Percentiles rank a stretch among this genome's conserved stretches.
phyloP scores from a whole-genome alignment of 2,329 filamentous ascomycete species.

The Cladophialophora exuberans region DNA sequence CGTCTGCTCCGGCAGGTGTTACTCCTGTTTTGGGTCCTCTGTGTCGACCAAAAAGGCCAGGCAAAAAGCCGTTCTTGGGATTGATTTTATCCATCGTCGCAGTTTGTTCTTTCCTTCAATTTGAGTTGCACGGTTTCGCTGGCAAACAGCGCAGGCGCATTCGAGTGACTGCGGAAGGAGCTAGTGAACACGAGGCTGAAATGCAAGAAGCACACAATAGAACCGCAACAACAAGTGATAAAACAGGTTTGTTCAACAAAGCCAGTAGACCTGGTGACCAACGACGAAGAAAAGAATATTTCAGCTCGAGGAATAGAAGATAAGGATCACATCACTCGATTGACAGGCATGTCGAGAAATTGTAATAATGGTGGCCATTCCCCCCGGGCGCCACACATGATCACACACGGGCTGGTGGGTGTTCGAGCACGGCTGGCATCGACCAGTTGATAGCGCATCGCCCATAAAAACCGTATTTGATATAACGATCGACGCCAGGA shows the following conservation, averaged over 20 bases:
- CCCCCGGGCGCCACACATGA: not conserved
- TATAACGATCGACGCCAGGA: slow-evolving; percentile 18
- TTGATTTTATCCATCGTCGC: slow-evolving; percentile 31
- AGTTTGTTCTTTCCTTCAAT: not conserved
- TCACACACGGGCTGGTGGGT: not conserved
- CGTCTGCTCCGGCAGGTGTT: slow-evolving; percentile 21
- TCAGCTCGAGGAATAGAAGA: slow-evolving; percentile 1
- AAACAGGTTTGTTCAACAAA: not conserved
- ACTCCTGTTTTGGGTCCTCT: slow-evolving; percentile 14
- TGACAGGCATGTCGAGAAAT: not conserved
- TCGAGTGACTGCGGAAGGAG: slow-evolving; percentile 10
- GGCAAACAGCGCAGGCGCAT: not conserved
- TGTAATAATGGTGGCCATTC: slow-evolving; percentile 4
- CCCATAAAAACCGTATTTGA: slow-evolving; percentile 10
- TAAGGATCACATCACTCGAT: slow-evolving; percentile 14
- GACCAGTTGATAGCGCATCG: slow-evolving; percentile 4
- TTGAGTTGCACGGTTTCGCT: not conserved
- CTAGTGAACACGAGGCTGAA: slow-evolving; percentile 12
- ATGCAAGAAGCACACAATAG: not conserved
- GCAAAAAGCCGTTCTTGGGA: slow-evolving; percentile 26
- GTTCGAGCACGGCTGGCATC: slow-evolving; percentile 8
- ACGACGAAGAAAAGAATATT: not conserved
- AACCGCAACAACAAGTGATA: not conserved
- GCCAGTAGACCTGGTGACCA: not conserved
- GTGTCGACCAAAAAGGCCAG: slow-evolving; percentile 27